Base-by-base conservation (phyloP, 331 rosid genomes). In the Erythrophleum ivorense region DNA sequence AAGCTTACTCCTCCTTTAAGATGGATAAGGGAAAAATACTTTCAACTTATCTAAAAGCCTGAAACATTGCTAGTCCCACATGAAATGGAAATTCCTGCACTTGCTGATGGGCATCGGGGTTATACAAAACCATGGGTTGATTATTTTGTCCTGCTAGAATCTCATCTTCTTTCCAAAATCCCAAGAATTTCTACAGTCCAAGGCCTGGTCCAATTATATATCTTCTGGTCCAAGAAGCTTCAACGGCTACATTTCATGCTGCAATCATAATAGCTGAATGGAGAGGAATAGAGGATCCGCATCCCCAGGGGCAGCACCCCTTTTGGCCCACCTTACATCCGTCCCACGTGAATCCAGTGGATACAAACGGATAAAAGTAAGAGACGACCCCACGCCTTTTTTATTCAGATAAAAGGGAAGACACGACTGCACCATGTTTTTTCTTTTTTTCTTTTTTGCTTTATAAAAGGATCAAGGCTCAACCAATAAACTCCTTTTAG, bases 21-120 rank as follows among this genome's bases (percentile, higher is more conserved):
- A 12, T 2, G 7, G 34, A 69, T 18, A 69, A 8, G 46, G 82
- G 69, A 33, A 55, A 36, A 15, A 79, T 38, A 6, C 71, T 70
- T 45, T 36, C 77, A 21, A 31, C 77, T 31, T 79, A 43, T 45
- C 24, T 70, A 72, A 43, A 69, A 57, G 7, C 71, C 11, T 58
- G 60, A 45, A 58, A 18, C 70, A 57, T 3, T 7, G 0, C 9
- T 7, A 38, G n/a, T 0, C 48, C 16, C 10, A 33, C 55, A 6
- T 18, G 7, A 31, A 43, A 6, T 3, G 58, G 82, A 43, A 69
- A 41, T 13, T 41, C 38, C 34, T 18, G 53, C n/a, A 41, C 69
- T 15, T 2, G 19, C 16, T 33, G 71, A 0, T 36, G 71, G 9
- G 9, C 4, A 16, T 50, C 6, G 31, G 50, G 24, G 10, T 71